Evolutionary conservation across 2,329 filamentous ascomycete genomes (phyloP).

Genomic region (Aspergillus pseudoglaucus): DNA sequence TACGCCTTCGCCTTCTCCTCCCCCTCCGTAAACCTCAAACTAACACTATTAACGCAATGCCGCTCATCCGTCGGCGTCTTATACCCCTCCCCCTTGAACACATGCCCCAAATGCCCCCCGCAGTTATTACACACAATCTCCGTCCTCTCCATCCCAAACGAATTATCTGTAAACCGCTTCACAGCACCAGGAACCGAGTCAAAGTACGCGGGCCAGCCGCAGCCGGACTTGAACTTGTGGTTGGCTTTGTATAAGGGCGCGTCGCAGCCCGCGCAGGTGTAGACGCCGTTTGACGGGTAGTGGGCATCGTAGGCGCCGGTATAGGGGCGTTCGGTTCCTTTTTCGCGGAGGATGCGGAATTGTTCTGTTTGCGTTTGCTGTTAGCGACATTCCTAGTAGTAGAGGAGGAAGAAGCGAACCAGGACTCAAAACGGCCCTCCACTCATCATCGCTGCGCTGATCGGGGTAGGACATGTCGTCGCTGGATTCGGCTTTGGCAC

Average conservation of each 20-base stretch:
- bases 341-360: constrained; percentile 86
- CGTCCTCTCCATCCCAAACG: constrained; percentile 75
- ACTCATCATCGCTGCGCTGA: constrained; percentile 73
- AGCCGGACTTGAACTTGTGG: constrained; percentile 94
- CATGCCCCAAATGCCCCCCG: constrained; percentile 84
- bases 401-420: constrained; percentile 45
- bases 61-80: constrained; percentile 85
- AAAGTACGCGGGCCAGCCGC: constrained; percentile 97
- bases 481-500: constrained; percentile 39
- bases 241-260: constrained; percentile 85
- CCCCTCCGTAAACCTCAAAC: constrained; percentile 72
- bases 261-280: constrained; percentile 79
- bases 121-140: constrained; percentile 96
- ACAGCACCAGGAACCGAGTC: constrained; percentile 91
- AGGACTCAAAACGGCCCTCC: constrained; percentile 74
- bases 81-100: constrained; percentile 85
- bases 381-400: constrained; percentile 31
- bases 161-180: constrained; percentile 67
- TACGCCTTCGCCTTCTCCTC: constrained; percentile 38
- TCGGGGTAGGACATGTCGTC: constrained; percentile 61
- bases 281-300: constrained; percentile 67
- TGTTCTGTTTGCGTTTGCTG: constrained; percentile 60
- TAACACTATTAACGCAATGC: constrained; percentile 93
- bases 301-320: constrained; percentile 86
- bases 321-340: constrained; percentile 79